Conservation (phyloP, 2,329 filamentous ascomycete genomes). For the Hymenoscyphus fraxineus region DNA sequence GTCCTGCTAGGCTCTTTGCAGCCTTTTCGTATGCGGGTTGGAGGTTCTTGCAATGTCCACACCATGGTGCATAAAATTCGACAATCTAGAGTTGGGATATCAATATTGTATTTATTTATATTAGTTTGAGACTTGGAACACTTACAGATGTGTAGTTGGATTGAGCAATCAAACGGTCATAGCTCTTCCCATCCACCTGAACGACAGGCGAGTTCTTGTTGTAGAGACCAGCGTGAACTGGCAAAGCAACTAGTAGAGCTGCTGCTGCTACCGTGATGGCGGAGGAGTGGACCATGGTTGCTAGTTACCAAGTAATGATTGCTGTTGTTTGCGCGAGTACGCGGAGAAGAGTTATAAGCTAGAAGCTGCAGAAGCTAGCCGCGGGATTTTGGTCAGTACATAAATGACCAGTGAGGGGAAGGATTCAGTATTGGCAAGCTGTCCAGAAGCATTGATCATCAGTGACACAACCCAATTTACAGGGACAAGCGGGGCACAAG, state of each 20-base stretch:
- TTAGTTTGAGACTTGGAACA: conserved; percentile 10
- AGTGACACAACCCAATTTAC: background rate
- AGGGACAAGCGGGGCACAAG: background rate
- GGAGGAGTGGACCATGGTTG: conserved; percentile 50
- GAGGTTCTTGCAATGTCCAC: conserved; percentile 93
- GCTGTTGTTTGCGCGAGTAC: background rate
- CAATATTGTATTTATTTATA: background rate
- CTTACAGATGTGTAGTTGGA: conserved; percentile 90
- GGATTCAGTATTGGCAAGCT: background rate
- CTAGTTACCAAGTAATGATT: background rate
- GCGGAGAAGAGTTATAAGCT: background rate
- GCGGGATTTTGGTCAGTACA: background rate
- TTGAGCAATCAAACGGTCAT: conserved; percentile 76
- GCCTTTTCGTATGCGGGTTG: conserved; percentile 95
- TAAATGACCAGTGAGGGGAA: background rate
- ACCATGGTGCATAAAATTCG: conserved; percentile 97
- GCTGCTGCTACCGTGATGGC: conserved; percentile 51
- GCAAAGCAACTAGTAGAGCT: conserved; percentile 62
- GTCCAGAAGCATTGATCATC: background rate
- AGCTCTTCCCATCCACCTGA: conserved; percentile 74
- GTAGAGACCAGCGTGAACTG: conserved; percentile 71
- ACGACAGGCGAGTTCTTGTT: conserved; percentile 82
- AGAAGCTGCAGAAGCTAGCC: background rate
- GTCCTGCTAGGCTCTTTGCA: conserved; percentile 80
- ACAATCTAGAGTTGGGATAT: conserved; percentile 45